These are phyloP conservation scores for Hygrocybe coccinea DNA, from an alignment of 768 basidiomycete genomes.

Conservation along the genomic window DNA sequence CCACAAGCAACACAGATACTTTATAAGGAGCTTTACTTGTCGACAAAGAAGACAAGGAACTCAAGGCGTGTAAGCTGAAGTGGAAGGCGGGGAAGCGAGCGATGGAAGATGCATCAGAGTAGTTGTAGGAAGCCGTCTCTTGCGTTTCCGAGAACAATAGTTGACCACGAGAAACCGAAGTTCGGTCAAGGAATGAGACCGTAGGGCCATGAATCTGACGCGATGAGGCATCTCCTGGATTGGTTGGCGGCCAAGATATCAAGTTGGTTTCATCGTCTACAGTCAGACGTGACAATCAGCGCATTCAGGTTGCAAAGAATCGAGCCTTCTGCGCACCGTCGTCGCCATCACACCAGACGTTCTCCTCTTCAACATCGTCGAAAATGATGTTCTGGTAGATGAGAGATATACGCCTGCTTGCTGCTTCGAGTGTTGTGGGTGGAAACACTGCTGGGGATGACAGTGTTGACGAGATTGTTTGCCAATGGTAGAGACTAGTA, in stretches of 20 bases:
- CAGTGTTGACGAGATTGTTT: constrained; percentile 34
- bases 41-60: constrained; percentile 44
- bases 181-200: not conserved
- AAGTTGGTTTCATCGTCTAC: constrained; percentile 43
- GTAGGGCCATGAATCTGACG: not conserved
- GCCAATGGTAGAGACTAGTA: constrained; percentile 39
- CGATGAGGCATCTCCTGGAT: constrained; percentile 8
- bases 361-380: constrained; percentile 39
- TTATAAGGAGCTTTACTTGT: constrained; percentile 40
- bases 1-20: constrained; percentile 56
- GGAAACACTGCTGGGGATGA: constrained; percentile 29
- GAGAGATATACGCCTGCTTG: constrained; percentile 62
- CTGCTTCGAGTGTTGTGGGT: constrained; percentile 56
- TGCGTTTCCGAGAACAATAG: constrained; percentile 13
- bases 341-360: constrained; percentile 18
- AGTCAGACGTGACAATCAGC: constrained; percentile 6
- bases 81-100: constrained; percentile 69
- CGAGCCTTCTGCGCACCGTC: constrained; percentile 19
- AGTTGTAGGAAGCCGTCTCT: constrained; percentile 45
- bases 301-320: not conserved
- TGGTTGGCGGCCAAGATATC: constrained; percentile 58
- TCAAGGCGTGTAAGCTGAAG: constrained; percentile 60
- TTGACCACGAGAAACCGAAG: not conserved
- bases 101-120: constrained; percentile 68
- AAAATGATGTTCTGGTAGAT: constrained; percentile 75